These are phyloP conservation scores for Myxozyma mucilagina DNA, from an alignment of 805 yeast genomes.

Conservation along the genomic window DNA sequence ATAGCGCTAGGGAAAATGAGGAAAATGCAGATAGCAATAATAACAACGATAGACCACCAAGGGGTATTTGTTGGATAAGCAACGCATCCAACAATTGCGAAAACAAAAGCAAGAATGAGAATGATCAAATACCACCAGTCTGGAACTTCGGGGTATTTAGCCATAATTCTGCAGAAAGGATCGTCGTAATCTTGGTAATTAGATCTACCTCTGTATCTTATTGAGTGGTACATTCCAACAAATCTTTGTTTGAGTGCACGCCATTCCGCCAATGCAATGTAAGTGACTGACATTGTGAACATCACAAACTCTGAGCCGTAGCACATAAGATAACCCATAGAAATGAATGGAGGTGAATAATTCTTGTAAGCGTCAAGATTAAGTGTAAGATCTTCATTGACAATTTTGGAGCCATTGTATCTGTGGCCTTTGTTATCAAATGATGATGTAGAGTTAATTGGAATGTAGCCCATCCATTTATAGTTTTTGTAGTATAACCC, in stretches of 20 bases:
- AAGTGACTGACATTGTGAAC: conserved; percentile 25
- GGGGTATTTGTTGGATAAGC: conserved; percentile 54
- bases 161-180: conserved; percentile 51
- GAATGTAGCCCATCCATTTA: conserved; percentile 53
- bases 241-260: conserved; percentile 5
- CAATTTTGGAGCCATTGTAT: conserved; percentile 54
- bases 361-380: conserved; percentile 49
- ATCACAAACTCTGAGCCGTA: conserved; percentile 30
- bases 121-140: conserved; percentile 59
- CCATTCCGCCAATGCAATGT: conserved; percentile 19
- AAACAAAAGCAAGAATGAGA: conserved; percentile 48
- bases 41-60: conserved; percentile 62
- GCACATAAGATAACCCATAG: conserved; percentile 37
- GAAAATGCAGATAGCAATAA: conserved; percentile 50
- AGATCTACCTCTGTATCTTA: conserved; percentile 16
- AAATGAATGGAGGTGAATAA: conserved; percentile 64
- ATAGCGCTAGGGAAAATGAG: conserved; percentile 64
- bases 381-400: conserved; percentile 48
- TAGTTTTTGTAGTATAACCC: conserved; percentile 49
- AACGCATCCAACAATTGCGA: conserved; percentile 46
- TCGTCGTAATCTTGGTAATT: conserved; percentile 20
- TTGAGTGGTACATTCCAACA: conserved; percentile 33
- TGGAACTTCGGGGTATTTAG: conserved; percentile 60
- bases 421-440: conserved; percentile 35
- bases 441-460: conserved; percentile 48